phyloP scores from a whole-genome alignment of 495 filamentous ascomycete genomes.

The Cercophora sp. region DNA sequence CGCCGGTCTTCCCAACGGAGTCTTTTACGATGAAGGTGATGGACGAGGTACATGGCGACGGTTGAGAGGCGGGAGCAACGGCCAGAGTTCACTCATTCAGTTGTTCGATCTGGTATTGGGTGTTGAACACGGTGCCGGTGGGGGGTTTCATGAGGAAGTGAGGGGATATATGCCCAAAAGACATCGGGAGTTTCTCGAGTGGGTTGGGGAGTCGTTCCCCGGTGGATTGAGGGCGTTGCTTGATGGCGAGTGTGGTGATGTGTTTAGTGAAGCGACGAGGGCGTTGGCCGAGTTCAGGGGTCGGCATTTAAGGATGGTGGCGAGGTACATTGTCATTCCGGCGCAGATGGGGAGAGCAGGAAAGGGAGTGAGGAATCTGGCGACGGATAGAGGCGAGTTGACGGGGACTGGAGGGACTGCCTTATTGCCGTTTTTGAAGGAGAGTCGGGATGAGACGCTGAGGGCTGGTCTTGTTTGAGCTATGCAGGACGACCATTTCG shows the following conservation, averaged over 20 bases:
- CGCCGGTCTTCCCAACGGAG: constrained; percentile 80
- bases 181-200: constrained; percentile 76
- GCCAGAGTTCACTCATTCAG: constrained; percentile 90
- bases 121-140: constrained; percentile 69
- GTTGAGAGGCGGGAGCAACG: constrained; percentile 88
- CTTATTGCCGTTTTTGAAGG: constrained; percentile 88
- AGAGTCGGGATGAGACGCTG: constrained; percentile 82
- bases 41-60: constrained; percentile 65
- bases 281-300: constrained; percentile 80
- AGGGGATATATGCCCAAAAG: constrained; percentile 86
- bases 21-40: constrained; percentile 77
- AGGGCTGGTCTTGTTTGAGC: too few relatives aligned
- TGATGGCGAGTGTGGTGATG: constrained; percentile 42
- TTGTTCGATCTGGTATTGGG: constrained; percentile 93
- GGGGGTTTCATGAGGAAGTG: constrained; percentile 90
- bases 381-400: constrained; percentile 54
- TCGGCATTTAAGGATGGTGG: constrained; percentile 89
- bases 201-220: constrained; percentile 54
- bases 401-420: constrained; percentile 88
- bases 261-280: constrained; percentile 76
- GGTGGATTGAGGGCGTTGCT: constrained; percentile 20
- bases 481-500: too few relatives aligned
- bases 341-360: constrained; percentile 12
- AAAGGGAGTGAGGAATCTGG: constrained; percentile 53
- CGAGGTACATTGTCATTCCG: constrained; percentile 84